Percentiles rank a stretch among this genome's conserved stretches.
phyloP scores from a whole-genome alignment of 2,329 filamentous ascomycete species.

The Trematosphaeria pertusa region DNA sequence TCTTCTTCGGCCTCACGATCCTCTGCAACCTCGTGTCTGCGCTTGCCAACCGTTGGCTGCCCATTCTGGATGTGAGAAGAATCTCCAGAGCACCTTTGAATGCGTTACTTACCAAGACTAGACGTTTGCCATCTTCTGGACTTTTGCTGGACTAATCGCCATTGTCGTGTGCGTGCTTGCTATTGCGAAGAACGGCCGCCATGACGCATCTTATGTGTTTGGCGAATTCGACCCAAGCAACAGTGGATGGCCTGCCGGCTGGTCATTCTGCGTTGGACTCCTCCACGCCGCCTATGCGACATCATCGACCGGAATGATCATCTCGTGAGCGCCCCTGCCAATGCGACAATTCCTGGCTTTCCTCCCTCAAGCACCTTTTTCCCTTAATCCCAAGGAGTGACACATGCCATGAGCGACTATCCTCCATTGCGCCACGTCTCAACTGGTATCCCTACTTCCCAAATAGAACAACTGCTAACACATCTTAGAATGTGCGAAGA shows the following conservation, averaged over 20 bases:
- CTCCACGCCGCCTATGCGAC: slow-evolving; percentile 76
- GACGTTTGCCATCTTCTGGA: slow-evolving; percentile 78
- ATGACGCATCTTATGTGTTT: slow-evolving; percentile 68
- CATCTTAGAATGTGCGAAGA: slow-evolving; percentile 74
- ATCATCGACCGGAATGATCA: slow-evolving; percentile 80
- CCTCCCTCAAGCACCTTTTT: slow-evolving; percentile 19
- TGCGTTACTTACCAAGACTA: slow-evolving; percentile 37
- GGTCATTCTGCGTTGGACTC: slow-evolving; percentile 76
- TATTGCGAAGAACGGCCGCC: slow-evolving; percentile 73
- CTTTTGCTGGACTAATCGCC: slow-evolving; percentile 72
- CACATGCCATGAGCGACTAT: slow-evolving; percentile 22
- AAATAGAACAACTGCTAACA: slow-evolving; percentile 33
- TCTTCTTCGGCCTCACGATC: slow-evolving; percentile 59
- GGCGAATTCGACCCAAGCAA: slow-evolving; percentile 68
- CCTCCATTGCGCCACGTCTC: slow-evolving; percentile 23
- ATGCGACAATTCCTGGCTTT: slow-evolving; percentile 30
- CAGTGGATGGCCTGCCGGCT: slow-evolving; percentile 74
- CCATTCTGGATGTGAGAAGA: slow-evolving; percentile 69
- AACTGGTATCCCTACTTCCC: slow-evolving; percentile 4
- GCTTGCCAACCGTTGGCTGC: slow-evolving; percentile 61
- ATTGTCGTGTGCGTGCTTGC: slow-evolving; percentile 68
- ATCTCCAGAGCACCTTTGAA: slow-evolving; percentile 7
- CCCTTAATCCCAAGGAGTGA: slow-evolving; percentile 29
- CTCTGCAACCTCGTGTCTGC: slow-evolving; percentile 60
- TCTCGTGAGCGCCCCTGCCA: slow-evolving; percentile 64